Percentiles rank a stretch among this genome's conserved stretches.
Conservation (phyloP, 2,329 filamentous ascomycete genomes). For the Alternaria solani region DNA sequence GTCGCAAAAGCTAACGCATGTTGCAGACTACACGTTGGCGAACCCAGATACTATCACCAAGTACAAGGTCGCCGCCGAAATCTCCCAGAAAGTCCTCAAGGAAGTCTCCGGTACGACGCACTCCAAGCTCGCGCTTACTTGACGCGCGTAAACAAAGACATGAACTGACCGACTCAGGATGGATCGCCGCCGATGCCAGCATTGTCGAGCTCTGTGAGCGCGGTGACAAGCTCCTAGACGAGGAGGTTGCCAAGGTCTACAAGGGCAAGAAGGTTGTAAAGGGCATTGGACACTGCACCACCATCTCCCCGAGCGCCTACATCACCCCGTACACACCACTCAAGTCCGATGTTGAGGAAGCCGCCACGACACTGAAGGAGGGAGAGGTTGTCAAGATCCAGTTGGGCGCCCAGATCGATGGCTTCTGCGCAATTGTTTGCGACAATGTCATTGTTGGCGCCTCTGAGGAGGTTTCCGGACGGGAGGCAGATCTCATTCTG, state of each 20-base stretch:
- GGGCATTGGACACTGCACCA: conserved; percentile 93
- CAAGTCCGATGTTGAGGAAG: conserved; percentile 84
- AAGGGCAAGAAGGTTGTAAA: conserved; percentile 97
- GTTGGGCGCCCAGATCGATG: conserved; percentile 98
- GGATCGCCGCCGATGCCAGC: conserved; percentile 84
- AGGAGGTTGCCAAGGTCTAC: conserved; percentile 95
- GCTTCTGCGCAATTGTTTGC: conserved; percentile 95
- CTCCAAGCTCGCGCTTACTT: conserved; percentile 6
- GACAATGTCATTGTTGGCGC: conserved; percentile 82
- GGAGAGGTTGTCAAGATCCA: conserved; percentile 96
- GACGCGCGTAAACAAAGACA: conserved; percentile 8
- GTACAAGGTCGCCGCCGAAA: conserved; percentile 96
- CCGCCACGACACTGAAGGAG: conserved; percentile 77
- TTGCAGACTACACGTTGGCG: conserved; percentile 82
- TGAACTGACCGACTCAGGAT: conserved; percentile 58
- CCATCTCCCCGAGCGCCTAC: conserved; percentile 90
- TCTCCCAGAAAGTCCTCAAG: conserved; percentile 94
- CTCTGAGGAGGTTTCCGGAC: conserved; percentile 73
- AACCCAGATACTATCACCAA: conserved; percentile 97
- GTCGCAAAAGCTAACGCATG: conserved; percentile 38
- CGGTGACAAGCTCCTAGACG: conserved; percentile 92
- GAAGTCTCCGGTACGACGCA: conserved; percentile 69
- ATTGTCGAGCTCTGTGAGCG: conserved; percentile 93
- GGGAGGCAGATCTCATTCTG: conserved; percentile 84
- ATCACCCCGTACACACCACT: conserved; percentile 97